Evolutionary conservation across 768 basidiomycete species (phyloP).

Genomic region (Lactifluus pinguis): DNA sequence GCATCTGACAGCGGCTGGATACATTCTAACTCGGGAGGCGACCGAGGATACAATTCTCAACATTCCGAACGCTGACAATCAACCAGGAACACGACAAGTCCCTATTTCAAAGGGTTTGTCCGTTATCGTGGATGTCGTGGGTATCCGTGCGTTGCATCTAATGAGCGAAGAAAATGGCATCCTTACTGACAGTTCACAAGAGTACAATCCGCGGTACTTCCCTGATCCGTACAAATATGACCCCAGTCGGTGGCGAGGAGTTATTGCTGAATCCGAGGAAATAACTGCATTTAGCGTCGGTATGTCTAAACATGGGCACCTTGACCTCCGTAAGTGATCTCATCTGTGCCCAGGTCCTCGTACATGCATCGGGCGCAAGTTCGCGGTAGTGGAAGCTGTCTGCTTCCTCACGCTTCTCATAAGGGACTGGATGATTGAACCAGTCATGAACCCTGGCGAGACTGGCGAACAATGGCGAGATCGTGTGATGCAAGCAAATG

Average conservation of each 20-base stretch:
- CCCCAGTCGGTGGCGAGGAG: constrained; percentile 33
- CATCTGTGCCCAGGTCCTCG: constrained; percentile 33
- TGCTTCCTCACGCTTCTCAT: constrained; percentile 44
- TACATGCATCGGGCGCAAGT: constrained; percentile 45
- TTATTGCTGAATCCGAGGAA: constrained; percentile 9
- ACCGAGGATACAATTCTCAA: constrained; percentile 23
- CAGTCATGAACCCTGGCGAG: constrained; percentile 32
- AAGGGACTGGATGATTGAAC: constrained; percentile 46
- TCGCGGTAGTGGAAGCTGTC: constrained; percentile 44
- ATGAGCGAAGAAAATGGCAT: not conserved
- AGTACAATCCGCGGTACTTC: constrained; percentile 31
- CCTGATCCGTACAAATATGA: constrained; percentile 30
- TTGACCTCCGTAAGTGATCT: not conserved
- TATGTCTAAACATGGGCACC: not conserved
- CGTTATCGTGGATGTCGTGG: constrained; percentile 27
- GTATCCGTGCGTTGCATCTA: constrained; percentile 9
- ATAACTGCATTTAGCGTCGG: constrained; percentile 19
- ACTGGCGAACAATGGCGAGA: constrained; percentile 23
- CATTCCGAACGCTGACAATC: constrained; percentile 3
- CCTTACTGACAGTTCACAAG: constrained; percentile 18
- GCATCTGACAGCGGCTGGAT: constrained; percentile 23
- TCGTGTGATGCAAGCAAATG: constrained; percentile 6
- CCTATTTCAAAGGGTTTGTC: constrained; percentile 22
- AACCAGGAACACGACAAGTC: constrained; percentile 19
- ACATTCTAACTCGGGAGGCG: constrained; percentile 25